Conservation (phyloP, 2,329 filamentous ascomycete genomes). For the Xylariaceae sp. region DNA sequence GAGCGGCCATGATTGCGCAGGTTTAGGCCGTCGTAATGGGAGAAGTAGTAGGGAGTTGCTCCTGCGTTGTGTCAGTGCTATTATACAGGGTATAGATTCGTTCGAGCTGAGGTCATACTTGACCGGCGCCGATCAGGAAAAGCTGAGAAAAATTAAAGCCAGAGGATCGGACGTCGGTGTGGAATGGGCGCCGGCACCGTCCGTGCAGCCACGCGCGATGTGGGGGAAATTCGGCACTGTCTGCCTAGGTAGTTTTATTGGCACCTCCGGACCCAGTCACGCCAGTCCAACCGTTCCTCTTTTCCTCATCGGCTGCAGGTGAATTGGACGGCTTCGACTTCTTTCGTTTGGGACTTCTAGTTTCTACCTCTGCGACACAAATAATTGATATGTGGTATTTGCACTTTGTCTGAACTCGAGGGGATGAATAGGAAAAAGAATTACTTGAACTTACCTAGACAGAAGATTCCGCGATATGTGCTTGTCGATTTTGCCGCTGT, state of each 20-base stretch:
- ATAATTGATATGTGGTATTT: too few species aligned
- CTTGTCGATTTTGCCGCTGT: slow-evolving; percentile 1
- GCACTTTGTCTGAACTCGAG: too few species aligned
- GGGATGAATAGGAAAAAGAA: background rate
- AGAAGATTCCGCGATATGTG: background rate
- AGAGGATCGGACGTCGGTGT: slow-evolving; percentile 25
- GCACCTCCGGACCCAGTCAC: background rate
- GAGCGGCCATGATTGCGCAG: slow-evolving; percentile 36
- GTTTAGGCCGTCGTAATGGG: background rate
- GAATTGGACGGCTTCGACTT: background rate
- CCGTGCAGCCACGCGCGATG: background rate
- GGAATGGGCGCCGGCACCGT: slow-evolving; percentile 4
- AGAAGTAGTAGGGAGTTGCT: background rate
- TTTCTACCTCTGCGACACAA: too few species aligned
- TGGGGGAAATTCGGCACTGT: slow-evolving; percentile 13
- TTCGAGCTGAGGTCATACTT: background rate
- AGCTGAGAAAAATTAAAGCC: slow-evolving; percentile 14
- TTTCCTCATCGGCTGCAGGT: background rate
- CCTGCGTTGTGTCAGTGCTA: background rate
- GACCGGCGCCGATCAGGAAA: slow-evolving; percentile 19
- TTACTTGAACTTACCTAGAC: slow-evolving; percentile 3
- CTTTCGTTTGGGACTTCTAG: too few species aligned
- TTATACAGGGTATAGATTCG: too few species aligned
- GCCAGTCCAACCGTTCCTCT: background rate
- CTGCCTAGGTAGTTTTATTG: slow-evolving; percentile 9